Evolutionary conservation across 1,139 yeast genomes (phyloP).

Genomic region (Geotrichum citri-aurantii): DNA sequence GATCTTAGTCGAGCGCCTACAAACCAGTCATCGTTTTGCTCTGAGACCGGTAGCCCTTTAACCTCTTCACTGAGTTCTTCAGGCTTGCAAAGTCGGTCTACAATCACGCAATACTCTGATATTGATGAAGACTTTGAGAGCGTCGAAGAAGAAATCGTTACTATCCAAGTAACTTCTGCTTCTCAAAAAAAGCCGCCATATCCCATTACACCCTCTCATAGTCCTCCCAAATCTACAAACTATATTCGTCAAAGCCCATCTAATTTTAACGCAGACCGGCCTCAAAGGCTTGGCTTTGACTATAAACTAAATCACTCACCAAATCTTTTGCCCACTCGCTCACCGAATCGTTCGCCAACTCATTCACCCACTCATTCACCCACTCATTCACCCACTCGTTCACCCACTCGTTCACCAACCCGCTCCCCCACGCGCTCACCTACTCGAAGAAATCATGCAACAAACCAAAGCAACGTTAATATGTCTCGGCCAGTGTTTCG

Average conservation of each 20-base stretch:
- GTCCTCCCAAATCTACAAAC: not conserved
- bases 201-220: conserved; percentile 7
- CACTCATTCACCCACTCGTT: not conserved
- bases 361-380: not conserved
- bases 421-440: not conserved
- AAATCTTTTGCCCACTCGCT: not conserved
- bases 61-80: conserved; percentile 14
- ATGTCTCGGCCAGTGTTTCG: not conserved
- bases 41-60: not conserved
- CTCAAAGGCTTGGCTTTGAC: not conserved
- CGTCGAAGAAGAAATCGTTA: not conserved
- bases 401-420: not conserved
- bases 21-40: conserved; percentile 40
- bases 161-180: not conserved
- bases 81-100: conserved; percentile 16
- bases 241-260: not conserved
- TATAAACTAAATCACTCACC: not conserved
- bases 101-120: conserved; percentile 15
- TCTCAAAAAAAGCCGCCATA: not conserved
- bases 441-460: not conserved
- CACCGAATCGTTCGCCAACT: not conserved
- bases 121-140: not conserved
- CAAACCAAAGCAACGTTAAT: not conserved
- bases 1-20: conserved; percentile 13
- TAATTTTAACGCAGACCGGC: not conserved